These are phyloP conservation scores for Fusarium sp. DNA, from an alignment of 2,329 filamentous ascomycete genomes.

Conservation along the genomic window DNA sequence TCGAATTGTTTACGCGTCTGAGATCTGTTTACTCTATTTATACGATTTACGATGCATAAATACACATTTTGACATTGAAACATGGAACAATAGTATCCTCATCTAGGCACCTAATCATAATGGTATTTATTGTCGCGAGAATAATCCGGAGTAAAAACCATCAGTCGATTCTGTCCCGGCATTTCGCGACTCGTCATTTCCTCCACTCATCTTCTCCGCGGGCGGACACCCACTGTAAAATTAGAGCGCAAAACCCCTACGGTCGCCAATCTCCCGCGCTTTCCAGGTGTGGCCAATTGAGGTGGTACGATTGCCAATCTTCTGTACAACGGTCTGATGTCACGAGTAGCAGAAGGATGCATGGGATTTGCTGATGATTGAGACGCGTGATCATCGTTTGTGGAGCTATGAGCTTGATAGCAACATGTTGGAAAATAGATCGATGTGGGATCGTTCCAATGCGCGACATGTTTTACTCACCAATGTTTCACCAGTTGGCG, in stretches of 20 bases:
- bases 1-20: constrained; percentile 1
- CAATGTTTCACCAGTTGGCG: too few relatives aligned
- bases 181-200: constrained; percentile 14
- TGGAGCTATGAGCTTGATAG: too few relatives aligned
- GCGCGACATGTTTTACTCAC: too few relatives aligned
- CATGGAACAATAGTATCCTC: too few relatives aligned
- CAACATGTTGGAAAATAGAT: too few relatives aligned
- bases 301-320: constrained; percentile 34
- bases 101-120: too few relatives aligned
- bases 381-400: background rate
- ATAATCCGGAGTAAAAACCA: constrained; percentile 11
- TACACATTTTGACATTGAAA: too few relatives aligned
- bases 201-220: background rate
- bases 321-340: background rate
- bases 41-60: background rate
- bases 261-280: constrained; percentile 2
- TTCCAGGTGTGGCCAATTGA: constrained; percentile 21
- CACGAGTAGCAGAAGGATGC: background rate
- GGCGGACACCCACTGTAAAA: background rate
- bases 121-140: constrained; percentile 6
- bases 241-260: background rate
- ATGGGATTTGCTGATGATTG: background rate
- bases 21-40: constrained; percentile 15
- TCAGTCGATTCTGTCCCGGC: constrained; percentile 28
- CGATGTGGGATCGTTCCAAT: too few relatives aligned